Base-by-base conservation (phyloP, 257 asterid species). In the Rubia yunnanensis region DNA sequence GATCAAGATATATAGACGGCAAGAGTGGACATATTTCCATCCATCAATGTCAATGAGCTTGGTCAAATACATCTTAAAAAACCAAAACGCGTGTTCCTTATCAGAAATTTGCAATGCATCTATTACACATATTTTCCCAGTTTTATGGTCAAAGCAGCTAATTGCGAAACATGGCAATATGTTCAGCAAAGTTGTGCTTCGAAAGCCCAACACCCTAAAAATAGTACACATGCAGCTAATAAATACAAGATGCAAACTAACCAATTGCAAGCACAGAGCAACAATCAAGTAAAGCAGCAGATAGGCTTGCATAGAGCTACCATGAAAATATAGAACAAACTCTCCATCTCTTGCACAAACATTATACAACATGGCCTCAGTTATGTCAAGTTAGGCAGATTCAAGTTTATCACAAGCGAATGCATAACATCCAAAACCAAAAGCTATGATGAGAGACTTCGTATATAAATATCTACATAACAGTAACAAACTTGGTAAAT, bases 101-200 rank as follows among this genome's bases (percentile, higher is more conserved):
- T 0, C 15, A 61, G 44, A 34, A 22, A 20, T 5, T 36, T n/a
- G 7, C 9, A 35, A 22, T 22, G 31, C 22, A 61, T 32, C 11
- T 31, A 3, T 60, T 32, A 34, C 30, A 20, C 8, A 9, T 20
- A 34, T n/a, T 20, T 34, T n/a, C 24, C 10, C 9, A 20, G 18
- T 62, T 38, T n/a, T 26, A 36, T 23, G 35, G 26, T 10, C 54
- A 62, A 62, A 62, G 31, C 66, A 62, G 34, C 23, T 62, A 38
- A 23, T 6, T 24, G 24, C 35, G 10, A 38, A 38, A 9, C 8
- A 23, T 13, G 5, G 22, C 23, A 17, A 63, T 9, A 20, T 27
- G 13, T 13, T 3, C 10, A 13, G 10, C 20, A 14, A 13, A 24
- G 22, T 10, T 17, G 17, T 61, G 49, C 9, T 22, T n/a, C 15